Conservation (phyloP, 148 eudicot species). For the Bassia scoparia region DNA sequence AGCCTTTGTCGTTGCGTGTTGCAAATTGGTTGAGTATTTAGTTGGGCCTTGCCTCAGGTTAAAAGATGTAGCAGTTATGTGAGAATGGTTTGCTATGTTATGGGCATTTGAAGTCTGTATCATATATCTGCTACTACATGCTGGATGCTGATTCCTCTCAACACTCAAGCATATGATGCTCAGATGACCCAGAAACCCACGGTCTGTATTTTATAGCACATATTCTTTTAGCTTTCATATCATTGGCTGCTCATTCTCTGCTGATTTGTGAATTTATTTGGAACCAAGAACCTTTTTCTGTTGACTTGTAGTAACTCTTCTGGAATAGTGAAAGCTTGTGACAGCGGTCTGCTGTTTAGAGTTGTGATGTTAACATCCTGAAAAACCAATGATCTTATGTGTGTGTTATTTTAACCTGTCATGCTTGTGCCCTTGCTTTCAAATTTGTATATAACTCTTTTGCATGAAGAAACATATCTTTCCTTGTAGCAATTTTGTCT, state of each 20-base stretch:
- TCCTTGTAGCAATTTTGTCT: too few relatives aligned
- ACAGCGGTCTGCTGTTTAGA: too few relatives aligned
- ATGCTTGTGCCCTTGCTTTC: too few relatives aligned
- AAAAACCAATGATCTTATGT: too few relatives aligned
- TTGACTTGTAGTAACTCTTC: too few relatives aligned
- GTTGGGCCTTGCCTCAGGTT: conserved; percentile 82
- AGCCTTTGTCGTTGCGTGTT: conserved; percentile 87
- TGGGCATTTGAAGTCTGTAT: conserved; percentile 90
- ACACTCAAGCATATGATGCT: conserved; percentile 89
- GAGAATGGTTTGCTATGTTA: conserved; percentile 77
- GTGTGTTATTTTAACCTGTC: too few relatives aligned
- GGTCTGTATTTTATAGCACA: conserved; percentile 36
- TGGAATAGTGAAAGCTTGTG: too few relatives aligned
- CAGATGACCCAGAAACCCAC: conserved; percentile 82
- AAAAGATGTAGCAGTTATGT: conserved; percentile 88
- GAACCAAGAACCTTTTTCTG: neutral
- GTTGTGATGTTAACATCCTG: too few relatives aligned
- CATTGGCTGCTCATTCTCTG: neutral
- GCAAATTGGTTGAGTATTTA: conserved; percentile 92
- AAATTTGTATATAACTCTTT: too few relatives aligned
- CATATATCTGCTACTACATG: conserved; percentile 89
- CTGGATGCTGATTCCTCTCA: conserved; percentile 74
- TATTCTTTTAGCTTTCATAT: conserved; percentile 2
- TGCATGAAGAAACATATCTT: too few relatives aligned
- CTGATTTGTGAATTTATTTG: conserved; percentile 1